These are phyloP conservation scores for Nemania abortiva DNA, from an alignment of 2,329 filamentous ascomycete genomes.

Conservation along the genomic window DNA sequence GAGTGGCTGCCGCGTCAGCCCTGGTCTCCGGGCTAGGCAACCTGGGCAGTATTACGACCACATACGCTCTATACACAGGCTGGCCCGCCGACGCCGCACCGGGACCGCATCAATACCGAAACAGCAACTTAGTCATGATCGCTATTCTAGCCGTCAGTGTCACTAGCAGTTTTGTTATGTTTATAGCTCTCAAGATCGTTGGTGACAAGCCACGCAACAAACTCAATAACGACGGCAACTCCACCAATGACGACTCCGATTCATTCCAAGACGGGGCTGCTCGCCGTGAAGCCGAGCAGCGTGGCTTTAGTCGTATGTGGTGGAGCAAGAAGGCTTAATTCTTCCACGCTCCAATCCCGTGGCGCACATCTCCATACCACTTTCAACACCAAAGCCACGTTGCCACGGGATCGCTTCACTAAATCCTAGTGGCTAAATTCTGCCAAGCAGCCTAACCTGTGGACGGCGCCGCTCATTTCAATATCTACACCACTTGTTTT, in stretches of 20 bases:
- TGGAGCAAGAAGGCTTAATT: conserved; percentile 51
- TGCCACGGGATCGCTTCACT: conserved; percentile 20
- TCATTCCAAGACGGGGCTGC: conserved; percentile 71
- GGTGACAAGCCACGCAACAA: conserved; percentile 66
- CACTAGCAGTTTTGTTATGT: conserved; percentile 76
- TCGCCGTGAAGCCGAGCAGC: conserved; percentile 67
- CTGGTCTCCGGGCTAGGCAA: conserved; percentile 90
- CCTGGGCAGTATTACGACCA: conserved; percentile 85
- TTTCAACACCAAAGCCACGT: conserved; percentile 42
- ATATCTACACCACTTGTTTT: conserved; percentile 23
- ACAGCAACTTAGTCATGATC: conserved; percentile 89
- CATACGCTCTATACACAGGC: conserved; percentile 88
- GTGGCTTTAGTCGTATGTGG: conserved; percentile 65
- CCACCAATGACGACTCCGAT: conserved; percentile 55
- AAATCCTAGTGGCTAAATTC: neutral
- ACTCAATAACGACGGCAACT: conserved; percentile 54
- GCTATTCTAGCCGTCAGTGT: conserved; percentile 86
- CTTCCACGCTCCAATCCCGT: conserved; percentile 31
- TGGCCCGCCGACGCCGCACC: conserved; percentile 81
- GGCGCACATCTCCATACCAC: conserved; percentile 30
- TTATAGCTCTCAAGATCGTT: conserved; percentile 70
- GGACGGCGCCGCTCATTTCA: conserved; percentile 41
- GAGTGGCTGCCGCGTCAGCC: conserved; percentile 86
- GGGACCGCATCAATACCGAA: conserved; percentile 78
- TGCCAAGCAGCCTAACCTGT: conserved; percentile 56